Conservation (phyloP, 176 grass and related monocot genomes). For the Phyllostachys edulis region DNA sequence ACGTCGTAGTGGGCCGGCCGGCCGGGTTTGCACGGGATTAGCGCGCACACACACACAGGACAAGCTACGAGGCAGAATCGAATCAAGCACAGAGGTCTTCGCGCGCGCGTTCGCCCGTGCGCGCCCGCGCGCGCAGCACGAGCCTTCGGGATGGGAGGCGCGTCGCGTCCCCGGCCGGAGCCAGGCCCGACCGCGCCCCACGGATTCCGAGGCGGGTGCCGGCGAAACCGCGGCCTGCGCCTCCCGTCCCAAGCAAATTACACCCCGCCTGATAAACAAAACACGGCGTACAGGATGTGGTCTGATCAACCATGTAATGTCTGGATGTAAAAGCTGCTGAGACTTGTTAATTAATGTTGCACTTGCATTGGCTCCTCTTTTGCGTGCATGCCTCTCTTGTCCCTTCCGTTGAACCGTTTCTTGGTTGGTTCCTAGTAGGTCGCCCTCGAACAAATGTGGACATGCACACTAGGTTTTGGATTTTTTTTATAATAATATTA, state of each 20-base stretch:
- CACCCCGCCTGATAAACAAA: background rate
- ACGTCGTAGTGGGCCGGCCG: background rate
- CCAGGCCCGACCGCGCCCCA: slow-evolving; percentile 44
- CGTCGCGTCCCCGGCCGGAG: slow-evolving; percentile 13
- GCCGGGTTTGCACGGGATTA: background rate
- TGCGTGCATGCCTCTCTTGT: slow-evolving; percentile 39
- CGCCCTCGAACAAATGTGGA: background rate
- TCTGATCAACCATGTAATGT: slow-evolving; percentile 29
- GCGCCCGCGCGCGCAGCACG: background rate
- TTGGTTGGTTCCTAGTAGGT: slow-evolving; percentile 27
- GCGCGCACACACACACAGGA: background rate
- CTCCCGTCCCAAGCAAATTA: slow-evolving; percentile 31
- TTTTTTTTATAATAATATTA: no score
- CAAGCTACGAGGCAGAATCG: slow-evolving; percentile 31
- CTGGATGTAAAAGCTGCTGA: slow-evolving; percentile 25
- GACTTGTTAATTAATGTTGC: background rate
- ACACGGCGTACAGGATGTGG: background rate
- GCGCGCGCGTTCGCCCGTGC: background rate
- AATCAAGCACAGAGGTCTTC: background rate
- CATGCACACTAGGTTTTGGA: background rate
- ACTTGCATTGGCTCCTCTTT: background rate
- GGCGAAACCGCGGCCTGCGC: slow-evolving; percentile 39
- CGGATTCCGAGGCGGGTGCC: slow-evolving; percentile 51
- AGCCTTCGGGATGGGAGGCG: slow-evolving; percentile 18
- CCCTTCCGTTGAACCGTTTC: slow-evolving; percentile 48